These are phyloP conservation scores for Diaporthe velutina DNA, from an alignment of 2,329 filamentous ascomycete genomes.

Conservation along the genomic window DNA sequence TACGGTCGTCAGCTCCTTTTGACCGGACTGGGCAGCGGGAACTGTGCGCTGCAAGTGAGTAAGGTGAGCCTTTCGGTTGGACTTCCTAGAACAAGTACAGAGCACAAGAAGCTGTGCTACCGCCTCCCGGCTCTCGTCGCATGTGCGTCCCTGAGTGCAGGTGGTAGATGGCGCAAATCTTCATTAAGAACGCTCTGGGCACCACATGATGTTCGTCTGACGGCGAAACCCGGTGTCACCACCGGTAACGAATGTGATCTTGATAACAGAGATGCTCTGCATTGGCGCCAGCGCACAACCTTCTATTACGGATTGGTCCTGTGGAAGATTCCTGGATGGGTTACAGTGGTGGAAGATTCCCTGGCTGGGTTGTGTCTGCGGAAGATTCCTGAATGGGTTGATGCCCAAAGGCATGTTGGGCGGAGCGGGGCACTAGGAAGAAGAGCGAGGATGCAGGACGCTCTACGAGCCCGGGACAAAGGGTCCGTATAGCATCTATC, in stretches of 20 bases:
- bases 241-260: neutral
- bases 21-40: neutral
- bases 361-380: neutral
- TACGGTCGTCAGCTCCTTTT: conserved; percentile 8
- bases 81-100: conserved; percentile 25
- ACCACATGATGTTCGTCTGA: neutral
- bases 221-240: conserved; percentile 18
- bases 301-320: neutral
- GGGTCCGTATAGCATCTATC: neutral
- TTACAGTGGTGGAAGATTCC: neutral
- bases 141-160: neutral
- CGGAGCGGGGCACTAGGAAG: neutral
- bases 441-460: neutral
- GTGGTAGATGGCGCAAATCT: neutral
- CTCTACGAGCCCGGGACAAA: neutral
- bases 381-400: neutral
- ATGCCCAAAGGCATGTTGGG: conserved; percentile 2
- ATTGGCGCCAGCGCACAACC: neutral
- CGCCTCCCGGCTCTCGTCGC: neutral
- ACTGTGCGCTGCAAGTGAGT: neutral
- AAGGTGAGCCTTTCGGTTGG: neutral
- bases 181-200: neutral
- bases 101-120: neutral
- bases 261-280: neutral
- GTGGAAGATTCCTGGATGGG: neutral